A percentile compares a stretch with the other conserved stretches of the same genome.
Evolutionary conservation across 2,329 filamentous ascomycete species (phyloP).

Genomic region (Venturia asperata): DNA sequence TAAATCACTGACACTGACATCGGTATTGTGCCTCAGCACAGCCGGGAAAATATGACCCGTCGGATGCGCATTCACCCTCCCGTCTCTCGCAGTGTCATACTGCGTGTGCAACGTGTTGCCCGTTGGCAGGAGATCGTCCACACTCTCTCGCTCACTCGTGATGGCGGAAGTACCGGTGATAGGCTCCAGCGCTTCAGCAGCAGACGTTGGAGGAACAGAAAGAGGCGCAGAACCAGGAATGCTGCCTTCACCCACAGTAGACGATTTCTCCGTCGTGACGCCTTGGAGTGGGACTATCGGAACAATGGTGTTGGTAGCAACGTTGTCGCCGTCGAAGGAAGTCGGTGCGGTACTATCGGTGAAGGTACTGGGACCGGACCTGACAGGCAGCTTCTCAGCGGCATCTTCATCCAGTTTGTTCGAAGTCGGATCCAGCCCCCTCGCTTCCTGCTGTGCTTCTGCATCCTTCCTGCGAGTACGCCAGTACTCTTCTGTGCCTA

Average conservation of each 20-base stretch:
- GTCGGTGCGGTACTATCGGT: not conserved
- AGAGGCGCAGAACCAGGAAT: constrained; percentile 6
- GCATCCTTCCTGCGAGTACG: constrained; percentile 25
- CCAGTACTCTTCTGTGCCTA: constrained; percentile 34
- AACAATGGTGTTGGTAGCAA: not conserved
- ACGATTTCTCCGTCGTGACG: not conserved
- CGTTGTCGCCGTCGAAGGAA: not conserved
- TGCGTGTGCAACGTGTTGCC: not conserved
- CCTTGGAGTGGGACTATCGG: not conserved
- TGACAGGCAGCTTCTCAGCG: not conserved
- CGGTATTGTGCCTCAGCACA: constrained; percentile 37
- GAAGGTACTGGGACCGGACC: not conserved
- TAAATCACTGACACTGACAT: constrained; percentile 52
- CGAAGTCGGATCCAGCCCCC: not conserved
- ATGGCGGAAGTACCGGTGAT: not conserved
- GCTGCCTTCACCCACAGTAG: not conserved
- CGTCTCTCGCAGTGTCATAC: constrained; percentile 13
- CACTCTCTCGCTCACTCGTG: not conserved
- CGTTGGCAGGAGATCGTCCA: not conserved
- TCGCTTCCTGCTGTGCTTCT: constrained; percentile 15
- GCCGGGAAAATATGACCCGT: constrained; percentile 15
- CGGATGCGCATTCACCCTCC: constrained; percentile 15
- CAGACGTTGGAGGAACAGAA: not conserved
- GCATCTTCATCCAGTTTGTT: not conserved
- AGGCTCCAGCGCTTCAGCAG: not conserved